These are phyloP conservation scores for Fusarium fracticaudum DNA, from an alignment of 2,329 filamentous ascomycete species.

Conservation along the genomic window DNA sequence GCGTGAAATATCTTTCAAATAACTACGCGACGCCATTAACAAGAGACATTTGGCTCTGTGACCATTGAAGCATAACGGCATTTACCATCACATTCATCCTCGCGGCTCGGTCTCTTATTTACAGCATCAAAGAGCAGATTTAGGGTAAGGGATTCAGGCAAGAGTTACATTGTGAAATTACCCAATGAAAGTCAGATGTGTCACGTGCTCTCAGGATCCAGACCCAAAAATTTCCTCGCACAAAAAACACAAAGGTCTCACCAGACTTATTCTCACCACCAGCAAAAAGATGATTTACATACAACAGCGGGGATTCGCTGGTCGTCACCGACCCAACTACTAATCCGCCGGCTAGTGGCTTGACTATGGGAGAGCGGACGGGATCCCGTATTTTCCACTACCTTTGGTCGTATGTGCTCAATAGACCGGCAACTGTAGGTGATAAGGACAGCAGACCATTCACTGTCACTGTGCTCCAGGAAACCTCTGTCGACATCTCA, in stretches of 20 bases:
- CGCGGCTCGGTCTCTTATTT: neutral
- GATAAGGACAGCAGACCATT: fast-evolving
- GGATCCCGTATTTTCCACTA: slow-evolving; percentile 29
- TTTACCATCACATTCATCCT: fast-evolving
- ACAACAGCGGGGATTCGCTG: slow-evolving; percentile 30
- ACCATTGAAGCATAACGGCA: fast-evolving
- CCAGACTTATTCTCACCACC: fast-evolving
- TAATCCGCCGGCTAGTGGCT: slow-evolving; percentile 22
- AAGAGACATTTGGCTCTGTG: too few relatives aligned
- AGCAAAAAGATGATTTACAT: slow-evolving; percentile 1
- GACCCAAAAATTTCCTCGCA: neutral
- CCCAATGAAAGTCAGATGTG: neutral
- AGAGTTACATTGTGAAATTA: neutral
- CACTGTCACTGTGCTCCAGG: too few relatives aligned
- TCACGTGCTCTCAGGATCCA: neutral
- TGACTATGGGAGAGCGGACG: slow-evolving; percentile 29
- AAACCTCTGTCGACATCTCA: neutral
- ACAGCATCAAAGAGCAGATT: neutral
- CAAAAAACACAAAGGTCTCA: neutral
- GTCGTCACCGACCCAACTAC: slow-evolving; percentile 31
- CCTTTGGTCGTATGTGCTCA: slow-evolving; percentile 22
- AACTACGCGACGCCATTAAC: fast-evolving
- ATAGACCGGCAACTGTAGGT: fast-evolving
- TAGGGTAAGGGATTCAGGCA: neutral
- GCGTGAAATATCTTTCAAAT: fast-evolving